A percentile compares a stretch with the other conserved stretches of the same genome.
These are phyloP conservation scores for Cenchrus purpureus DNA, from an alignment of 176 grass and related monocot species.

Conservation along the genomic window DNA sequence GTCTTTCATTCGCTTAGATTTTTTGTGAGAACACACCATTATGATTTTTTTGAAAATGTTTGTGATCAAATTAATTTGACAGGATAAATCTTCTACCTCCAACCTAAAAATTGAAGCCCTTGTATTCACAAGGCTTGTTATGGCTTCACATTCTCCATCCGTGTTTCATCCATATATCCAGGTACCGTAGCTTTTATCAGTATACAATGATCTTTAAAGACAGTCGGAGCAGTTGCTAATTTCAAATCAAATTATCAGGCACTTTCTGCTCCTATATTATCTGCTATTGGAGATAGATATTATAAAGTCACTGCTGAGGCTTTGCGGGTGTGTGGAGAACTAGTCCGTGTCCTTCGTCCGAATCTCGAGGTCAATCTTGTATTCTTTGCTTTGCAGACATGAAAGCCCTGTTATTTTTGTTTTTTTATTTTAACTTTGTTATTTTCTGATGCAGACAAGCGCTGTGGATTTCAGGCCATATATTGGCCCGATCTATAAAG, in stretches of 20 bases:
- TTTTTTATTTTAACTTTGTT: slow-evolving; percentile 4
- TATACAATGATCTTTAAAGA: background rate
- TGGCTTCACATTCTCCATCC: slow-evolving; percentile 91
- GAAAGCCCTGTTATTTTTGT: slow-evolving; percentile 1
- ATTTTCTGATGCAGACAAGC: slow-evolving; percentile 52
- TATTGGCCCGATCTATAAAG: slow-evolving; percentile 80
- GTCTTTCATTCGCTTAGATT: slow-evolving; percentile 5
- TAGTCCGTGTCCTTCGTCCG: slow-evolving; percentile 89
- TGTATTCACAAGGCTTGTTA: slow-evolving; percentile 91
- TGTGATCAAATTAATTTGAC: slow-evolving; percentile 27
- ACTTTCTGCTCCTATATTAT: slow-evolving; percentile 90
- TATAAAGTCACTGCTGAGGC: slow-evolving; percentile 99
- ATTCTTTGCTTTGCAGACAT: slow-evolving; percentile 27
- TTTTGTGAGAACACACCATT: background rate
- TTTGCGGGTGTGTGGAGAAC: slow-evolving; percentile 93
- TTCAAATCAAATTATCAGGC: slow-evolving; percentile 58
- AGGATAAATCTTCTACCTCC: slow-evolving; percentile 98
- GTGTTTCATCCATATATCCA: slow-evolving; percentile 97
- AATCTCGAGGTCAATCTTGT: slow-evolving; percentile 69
- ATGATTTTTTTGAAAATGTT: too few species aligned
- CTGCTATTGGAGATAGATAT: slow-evolving; percentile 94
- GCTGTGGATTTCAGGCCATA: slow-evolving; percentile 79
- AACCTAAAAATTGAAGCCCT: slow-evolving; percentile 99
- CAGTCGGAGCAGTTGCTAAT: background rate
- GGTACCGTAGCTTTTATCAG: slow-evolving; percentile 45